These are phyloP conservation scores for Lolium multiflorum DNA, from an alignment of 176 grass and related monocot genomes.

Conservation along the genomic window DNA sequence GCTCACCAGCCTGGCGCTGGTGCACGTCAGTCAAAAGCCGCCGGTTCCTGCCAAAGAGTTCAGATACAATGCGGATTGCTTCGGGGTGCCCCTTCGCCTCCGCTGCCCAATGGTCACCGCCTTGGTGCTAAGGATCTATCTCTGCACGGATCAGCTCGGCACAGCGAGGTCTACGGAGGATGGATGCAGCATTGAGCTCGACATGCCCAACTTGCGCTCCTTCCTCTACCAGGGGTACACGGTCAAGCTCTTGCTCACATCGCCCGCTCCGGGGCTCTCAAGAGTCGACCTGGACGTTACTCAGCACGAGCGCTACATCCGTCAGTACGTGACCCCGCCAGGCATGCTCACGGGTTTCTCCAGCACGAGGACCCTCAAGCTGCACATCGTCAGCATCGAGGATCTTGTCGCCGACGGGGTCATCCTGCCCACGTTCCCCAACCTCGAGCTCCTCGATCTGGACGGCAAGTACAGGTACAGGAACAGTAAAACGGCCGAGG, in stretches of 20 bases:
- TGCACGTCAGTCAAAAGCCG: background rate
- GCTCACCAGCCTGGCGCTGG: background rate
- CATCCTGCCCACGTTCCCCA: background rate
- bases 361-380: background rate
- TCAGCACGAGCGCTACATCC: too few relatives aligned
- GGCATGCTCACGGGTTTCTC: background rate
- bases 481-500: background rate
- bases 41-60: background rate
- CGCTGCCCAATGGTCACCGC: background rate
- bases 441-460: slow-evolving; percentile 15
- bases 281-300: background rate
- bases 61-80: background rate
- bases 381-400: background rate
- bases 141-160: background rate
- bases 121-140: background rate
- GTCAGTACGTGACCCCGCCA: too few relatives aligned
- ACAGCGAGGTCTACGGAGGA: too few relatives aligned
- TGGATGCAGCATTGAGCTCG: background rate
- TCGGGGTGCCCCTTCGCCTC: background rate
- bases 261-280: background rate
- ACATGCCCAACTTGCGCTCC: background rate
- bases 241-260: background rate
- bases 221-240: background rate
- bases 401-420: background rate
- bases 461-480: background rate